Base-by-base conservation (phyloP, 2,329 filamentous ascomycete genomes). In the Periglandula ipomoeae region DNA sequence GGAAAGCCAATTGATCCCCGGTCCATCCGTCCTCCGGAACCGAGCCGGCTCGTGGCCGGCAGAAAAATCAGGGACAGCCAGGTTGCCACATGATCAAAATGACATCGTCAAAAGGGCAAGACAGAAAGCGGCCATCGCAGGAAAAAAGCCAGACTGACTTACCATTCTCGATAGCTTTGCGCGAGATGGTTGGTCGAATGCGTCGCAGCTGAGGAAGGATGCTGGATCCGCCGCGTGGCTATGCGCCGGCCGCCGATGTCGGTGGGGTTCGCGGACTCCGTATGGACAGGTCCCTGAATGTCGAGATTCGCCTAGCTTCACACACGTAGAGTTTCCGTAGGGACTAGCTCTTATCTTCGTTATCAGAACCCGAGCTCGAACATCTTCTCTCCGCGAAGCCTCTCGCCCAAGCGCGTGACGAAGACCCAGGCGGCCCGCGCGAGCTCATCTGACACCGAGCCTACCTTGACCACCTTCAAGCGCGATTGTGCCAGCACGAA, bases 401-500 rank as follows among this genome's bases (percentile, higher is more conserved):
- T 61, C 42, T 65, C 60, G 26, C 65, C 64, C 6, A 69, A 53
- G 23, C 62, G 61, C 40, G 61, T 61, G 45, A 67, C 61, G 53
- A 69, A 68, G 47, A 62, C 59, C 67, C 67, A 69, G 2, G 66
- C 62, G 11, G 65, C 65, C 13, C 56, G 59, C 7, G 60, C 63
- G 3, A 66, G 50, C 20, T 58, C 59, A 9, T 61, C 58, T n/a
- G 52, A 63, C 37, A 61, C 48, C 17, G 63, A 62, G 3, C 61
- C 60, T 3, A 58, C 47, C 39, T 59, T 60, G 15, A 68, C 48
- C 13, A 79, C 59, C 59, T 81, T 81, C 19, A 81, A 45, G 24
- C 75, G 66, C 10, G 64, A 71, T 52, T 78, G 76, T 0, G 73
- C 73, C 10, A 81, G 61, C 34, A 74, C 72, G 49, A 81, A 82